Evolutionary conservation across 306 rosid genomes (phyloP).

Genomic region (Fagus crenata): DNA sequence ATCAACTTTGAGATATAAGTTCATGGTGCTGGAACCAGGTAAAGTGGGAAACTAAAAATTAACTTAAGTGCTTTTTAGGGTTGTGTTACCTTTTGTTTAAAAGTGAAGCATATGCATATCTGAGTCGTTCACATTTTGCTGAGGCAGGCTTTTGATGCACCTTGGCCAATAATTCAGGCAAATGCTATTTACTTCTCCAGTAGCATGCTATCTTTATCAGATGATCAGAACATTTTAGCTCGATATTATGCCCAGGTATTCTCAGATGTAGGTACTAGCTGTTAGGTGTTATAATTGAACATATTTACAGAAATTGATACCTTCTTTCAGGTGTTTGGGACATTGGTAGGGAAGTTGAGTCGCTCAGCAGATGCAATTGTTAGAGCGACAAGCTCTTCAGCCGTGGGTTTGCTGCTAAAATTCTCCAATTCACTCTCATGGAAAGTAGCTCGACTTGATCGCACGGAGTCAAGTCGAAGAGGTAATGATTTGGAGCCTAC

Average conservation of each 20-base stretch:
- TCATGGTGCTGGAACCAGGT: neutral
- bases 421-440: conserved; percentile 61
- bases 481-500: conserved; percentile 35
- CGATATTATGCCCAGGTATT: conserved; percentile 73
- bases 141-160: conserved; percentile 95
- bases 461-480: conserved; percentile 43
- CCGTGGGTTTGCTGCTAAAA: conserved; percentile 82
- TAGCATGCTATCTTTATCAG: conserved; percentile 73
- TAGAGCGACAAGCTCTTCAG: conserved; percentile 84
- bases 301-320: conserved; percentile 23
- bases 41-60: neutral
- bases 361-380: conserved; percentile 75
- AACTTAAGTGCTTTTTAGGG: neutral
- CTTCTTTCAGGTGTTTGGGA: conserved; percentile 67
- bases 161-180: conserved; percentile 93
- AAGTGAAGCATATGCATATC: neutral
- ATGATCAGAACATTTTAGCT: conserved; percentile 71
- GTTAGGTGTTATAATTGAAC: conserved; percentile 16
- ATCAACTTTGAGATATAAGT: neutral
- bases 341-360: conserved; percentile 74
- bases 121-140: conserved; percentile 23
- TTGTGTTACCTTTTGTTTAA: neutral
- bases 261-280: conserved; percentile 18
- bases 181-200: conserved; percentile 89
- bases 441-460: conserved; percentile 54